A percentile compares a stretch with the other conserved stretches of the same genome.
phyloP scores from a whole-genome alignment of 345 rosid genomes.

The Arabis alpina region DNA sequence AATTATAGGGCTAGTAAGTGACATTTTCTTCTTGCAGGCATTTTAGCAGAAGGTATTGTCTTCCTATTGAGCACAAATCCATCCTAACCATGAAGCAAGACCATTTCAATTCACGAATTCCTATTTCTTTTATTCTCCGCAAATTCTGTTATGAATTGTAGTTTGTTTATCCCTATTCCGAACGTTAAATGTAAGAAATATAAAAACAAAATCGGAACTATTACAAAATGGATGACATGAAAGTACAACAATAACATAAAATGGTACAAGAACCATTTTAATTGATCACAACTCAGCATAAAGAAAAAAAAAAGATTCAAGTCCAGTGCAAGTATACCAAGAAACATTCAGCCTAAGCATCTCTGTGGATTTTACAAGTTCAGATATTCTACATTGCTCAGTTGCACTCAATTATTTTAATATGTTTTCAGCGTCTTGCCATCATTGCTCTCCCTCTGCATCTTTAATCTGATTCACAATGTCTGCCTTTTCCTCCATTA shows the following conservation, averaged over 20 bases:
- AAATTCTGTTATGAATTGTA: too few relatives aligned
- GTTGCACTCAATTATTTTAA: too few relatives aligned
- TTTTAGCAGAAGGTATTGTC: too few relatives aligned
- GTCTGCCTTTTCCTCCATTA: conserved; percentile 53
- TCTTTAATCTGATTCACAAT: conserved; percentile 65
- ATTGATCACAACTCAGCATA: conserved; percentile 8
- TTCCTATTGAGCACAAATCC: too few relatives aligned
- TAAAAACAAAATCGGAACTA: too few relatives aligned
- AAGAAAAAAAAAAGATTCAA: not conserved
- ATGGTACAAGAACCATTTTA: not conserved
- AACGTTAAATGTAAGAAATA: too few relatives aligned
- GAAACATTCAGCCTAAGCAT: conserved; percentile 1
- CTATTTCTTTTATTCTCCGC: too few relatives aligned
- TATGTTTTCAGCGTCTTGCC: not conserved
- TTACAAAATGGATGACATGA: not conserved
- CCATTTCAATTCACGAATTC: too few relatives aligned
- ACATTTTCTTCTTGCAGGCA: too few relatives aligned
- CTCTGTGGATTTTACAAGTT: conserved; percentile 8
- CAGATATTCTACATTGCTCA: not conserved
- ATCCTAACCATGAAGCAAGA: too few relatives aligned
- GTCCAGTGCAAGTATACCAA: not conserved
- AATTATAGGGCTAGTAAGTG: too few relatives aligned
- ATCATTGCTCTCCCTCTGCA: conserved; percentile 47
- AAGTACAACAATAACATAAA: not conserved
- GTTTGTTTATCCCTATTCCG: too few relatives aligned